Evolutionary conservation across 2,329 filamentous ascomycete genomes (phyloP).

Genomic region (Tricladium varicosporioides): DNA sequence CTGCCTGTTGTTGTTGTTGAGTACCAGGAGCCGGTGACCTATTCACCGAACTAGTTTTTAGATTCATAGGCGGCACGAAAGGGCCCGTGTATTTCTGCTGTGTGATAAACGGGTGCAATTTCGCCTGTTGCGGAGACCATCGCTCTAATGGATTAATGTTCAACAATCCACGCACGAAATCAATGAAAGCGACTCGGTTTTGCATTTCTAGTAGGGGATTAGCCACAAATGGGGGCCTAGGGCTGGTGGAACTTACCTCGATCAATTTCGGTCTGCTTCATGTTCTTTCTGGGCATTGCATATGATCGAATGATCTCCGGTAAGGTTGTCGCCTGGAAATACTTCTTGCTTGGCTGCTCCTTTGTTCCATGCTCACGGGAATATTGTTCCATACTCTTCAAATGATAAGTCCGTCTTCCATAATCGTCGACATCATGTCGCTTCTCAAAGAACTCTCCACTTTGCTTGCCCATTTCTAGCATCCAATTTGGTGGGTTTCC

Average conservation of each 20-base stretch:
- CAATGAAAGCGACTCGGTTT: constrained; percentile 94
- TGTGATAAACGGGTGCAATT: constrained; percentile 96
- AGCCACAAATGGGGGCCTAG: constrained; percentile 2
- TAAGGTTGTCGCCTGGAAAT: constrained; percentile 90
- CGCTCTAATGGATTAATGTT: constrained; percentile 94
- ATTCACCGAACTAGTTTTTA: constrained; percentile 82
- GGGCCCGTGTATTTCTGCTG: constrained; percentile 96
- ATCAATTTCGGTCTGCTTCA: constrained; percentile 96
- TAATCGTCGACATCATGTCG: constrained; percentile 78
- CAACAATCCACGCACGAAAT: constrained; percentile 90
- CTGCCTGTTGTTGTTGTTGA: constrained; percentile 92
- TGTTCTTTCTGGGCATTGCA: constrained; percentile 97
- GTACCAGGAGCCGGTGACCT: constrained; percentile 89
- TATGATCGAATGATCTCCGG: constrained; percentile 98
- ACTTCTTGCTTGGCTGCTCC: constrained; percentile 99
- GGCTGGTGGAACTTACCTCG: constrained; percentile 63
- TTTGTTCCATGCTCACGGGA: constrained; percentile 93
- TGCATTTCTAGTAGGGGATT: constrained; percentile 75
- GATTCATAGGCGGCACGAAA: constrained; percentile 95
- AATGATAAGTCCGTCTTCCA: constrained; percentile 81
- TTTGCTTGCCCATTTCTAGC: constrained; percentile 98
- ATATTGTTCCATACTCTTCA: constrained; percentile 98
- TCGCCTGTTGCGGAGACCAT: constrained; percentile 97
- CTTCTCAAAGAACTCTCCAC: constrained; percentile 96
- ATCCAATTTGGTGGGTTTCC: constrained; percentile 97